phyloP scores from a whole-genome alignment of 176 grass and related monocot genomes.

The Zea luxurians region DNA sequence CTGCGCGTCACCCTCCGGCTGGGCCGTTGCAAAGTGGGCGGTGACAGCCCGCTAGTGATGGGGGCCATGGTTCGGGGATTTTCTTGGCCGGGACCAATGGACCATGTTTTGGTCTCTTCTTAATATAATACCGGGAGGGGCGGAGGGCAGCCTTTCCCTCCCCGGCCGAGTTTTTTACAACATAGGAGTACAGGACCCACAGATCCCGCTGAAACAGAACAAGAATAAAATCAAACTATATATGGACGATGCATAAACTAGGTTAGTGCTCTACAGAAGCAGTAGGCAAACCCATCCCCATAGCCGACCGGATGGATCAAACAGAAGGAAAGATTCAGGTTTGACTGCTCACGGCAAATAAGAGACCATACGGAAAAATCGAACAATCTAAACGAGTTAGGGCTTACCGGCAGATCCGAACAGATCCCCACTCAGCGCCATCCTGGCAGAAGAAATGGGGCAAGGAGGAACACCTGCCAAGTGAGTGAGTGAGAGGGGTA shows the following conservation, averaged over 20 bases:
- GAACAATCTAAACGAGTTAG: not conserved
- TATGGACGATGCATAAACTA: not conserved
- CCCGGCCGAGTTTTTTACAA: not conserved
- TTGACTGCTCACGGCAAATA: not conserved
- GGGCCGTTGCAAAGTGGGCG: too few species aligned
- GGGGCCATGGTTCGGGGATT: too few species aligned
- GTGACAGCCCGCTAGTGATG: too few species aligned
- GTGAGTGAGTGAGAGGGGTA: not conserved
- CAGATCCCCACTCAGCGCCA: not conserved
- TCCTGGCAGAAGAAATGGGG: not conserved
- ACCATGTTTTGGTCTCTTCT: too few species aligned
- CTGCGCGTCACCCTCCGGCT: too few species aligned
- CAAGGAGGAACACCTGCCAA: not conserved
- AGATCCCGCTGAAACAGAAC: not conserved
- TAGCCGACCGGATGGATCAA: not conserved
- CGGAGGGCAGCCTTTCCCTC: too few species aligned
- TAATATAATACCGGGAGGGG: too few species aligned
- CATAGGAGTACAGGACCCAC: constrained; percentile 17
- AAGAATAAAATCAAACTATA: constrained; percentile 13
- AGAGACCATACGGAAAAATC: not conserved
- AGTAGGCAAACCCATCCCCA: not conserved
- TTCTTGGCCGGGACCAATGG: too few species aligned
- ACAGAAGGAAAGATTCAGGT: not conserved
- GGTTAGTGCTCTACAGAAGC: constrained; percentile 1
- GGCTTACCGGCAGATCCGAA: constrained; percentile 7